phyloP scores from a whole-genome alignment of 2,329 filamentous ascomycete species.

The Ascosphaera aggregata region DNA sequence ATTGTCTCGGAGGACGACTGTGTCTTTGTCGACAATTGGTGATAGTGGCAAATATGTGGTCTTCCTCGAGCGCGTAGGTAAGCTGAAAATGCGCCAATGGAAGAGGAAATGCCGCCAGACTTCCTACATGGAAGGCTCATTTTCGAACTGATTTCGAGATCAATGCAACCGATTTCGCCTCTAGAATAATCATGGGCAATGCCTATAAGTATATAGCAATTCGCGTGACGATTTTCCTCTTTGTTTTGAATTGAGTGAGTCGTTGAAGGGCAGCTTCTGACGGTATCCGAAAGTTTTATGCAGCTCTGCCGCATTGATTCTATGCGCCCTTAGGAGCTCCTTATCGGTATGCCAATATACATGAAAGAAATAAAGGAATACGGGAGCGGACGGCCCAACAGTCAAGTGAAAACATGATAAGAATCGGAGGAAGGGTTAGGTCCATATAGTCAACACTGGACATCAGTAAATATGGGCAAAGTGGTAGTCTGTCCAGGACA shows the following conservation, averaged over 20 bases:
- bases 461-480: no score
- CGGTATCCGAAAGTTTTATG: background rate
- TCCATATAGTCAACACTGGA: no score
- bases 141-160: slow-evolving; percentile 4
- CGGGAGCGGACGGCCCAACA: no score
- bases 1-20: background rate
- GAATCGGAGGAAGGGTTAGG: no score
- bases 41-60: slow-evolving; percentile 5
- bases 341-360: background rate
- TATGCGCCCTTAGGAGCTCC: background rate
- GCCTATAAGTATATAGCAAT: no score
- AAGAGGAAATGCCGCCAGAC: slow-evolving; percentile 4
- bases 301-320: background rate
- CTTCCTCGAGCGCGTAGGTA: slow-evolving; percentile 1
- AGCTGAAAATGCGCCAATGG: slow-evolving; percentile 4
- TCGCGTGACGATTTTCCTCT: no score
- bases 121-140: background rate
- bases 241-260: no score
- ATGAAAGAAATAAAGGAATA: background rate
- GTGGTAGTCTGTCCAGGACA: no score
- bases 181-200: no score
- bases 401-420: no score
- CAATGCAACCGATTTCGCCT: background rate
- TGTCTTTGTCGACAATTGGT: slow-evolving; percentile 5
- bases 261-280: slow-evolving; percentile 14